These are phyloP conservation scores for Alternaria gansuensis DNA, from an alignment of 2,329 filamentous ascomycete species.

Conservation along the genomic window DNA sequence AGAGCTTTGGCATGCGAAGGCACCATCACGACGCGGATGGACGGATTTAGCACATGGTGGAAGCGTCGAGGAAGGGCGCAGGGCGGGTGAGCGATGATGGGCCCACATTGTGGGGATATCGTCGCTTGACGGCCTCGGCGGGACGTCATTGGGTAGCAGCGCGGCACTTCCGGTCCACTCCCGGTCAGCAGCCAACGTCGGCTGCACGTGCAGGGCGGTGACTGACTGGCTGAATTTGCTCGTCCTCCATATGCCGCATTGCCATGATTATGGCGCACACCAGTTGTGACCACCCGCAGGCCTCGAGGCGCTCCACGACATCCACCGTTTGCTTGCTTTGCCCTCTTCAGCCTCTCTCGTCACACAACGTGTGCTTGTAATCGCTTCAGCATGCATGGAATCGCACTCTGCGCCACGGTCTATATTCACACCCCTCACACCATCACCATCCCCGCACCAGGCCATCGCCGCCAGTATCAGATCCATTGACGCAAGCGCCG, in stretches of 20 bases:
- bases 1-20: background rate
- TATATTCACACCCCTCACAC: conserved; percentile 35
- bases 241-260: conserved; percentile 29
- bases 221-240: conserved; percentile 37
- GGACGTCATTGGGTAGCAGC: conserved; percentile 28
- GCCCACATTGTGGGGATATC: conserved; percentile 19
- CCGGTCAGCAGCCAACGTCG: conserved; percentile 26
- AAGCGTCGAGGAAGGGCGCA: conserved; percentile 16
- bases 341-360: conserved; percentile 41
- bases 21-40: conserved; percentile 14
- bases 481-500: conserved; percentile 48
- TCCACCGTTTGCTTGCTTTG: conserved; percentile 39
- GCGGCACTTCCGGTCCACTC: conserved; percentile 28
- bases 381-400: conserved; percentile 51
- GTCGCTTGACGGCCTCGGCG: conserved; percentile 23
- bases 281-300: conserved; percentile 9
- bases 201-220: conserved; percentile 40
- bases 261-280: conserved; percentile 36
- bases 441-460: conserved; percentile 31
- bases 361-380: conserved; percentile 44
- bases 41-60: conserved; percentile 10
- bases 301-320: conserved; percentile 20
- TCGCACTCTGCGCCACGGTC: conserved; percentile 43
- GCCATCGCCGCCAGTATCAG: conserved; percentile 41
- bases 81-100: conserved; percentile 16